Evolutionary conservation across 2,329 filamentous ascomycete species (phyloP), one percentile per base, ranked within the genome.

Genomic region (Lasiodiplodia sp.): DNA sequence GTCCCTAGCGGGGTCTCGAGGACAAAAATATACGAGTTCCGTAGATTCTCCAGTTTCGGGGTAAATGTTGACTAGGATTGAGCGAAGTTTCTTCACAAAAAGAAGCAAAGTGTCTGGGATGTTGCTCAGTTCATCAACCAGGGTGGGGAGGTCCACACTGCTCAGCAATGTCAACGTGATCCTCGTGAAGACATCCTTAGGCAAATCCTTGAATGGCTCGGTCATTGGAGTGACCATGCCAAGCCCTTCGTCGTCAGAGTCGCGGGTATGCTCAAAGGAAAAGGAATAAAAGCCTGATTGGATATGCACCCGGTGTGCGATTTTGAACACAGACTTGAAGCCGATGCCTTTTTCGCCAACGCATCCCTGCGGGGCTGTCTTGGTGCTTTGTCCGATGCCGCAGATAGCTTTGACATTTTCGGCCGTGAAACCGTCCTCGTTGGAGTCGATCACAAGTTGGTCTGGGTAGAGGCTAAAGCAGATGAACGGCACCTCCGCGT

Each of bases 171-270:
- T 68, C 34, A 74, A 53, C 0, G 69, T 73, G 6, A 75, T 75
- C 25, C 72, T 65, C 1, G 74, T 68, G 2, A 25, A 60, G n/a
- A n/a, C n/a, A n/a, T n/a, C n/a, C n/a, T n/a, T n/a, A n/a, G n/a
- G n/a, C n/a, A n/a, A n/a, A n/a, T n/a, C n/a, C n/a, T n/a, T n/a
- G n/a, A n/a, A n/a, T n/a, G n/a, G n/a, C 14, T 18, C 23, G 3
- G 70, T 73, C 7, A 75, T 76, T 64, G 85, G 85, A 0, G 80
- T 81, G 0, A 86, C 81, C 84, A 87, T 87, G 1, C 85, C 85
- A 49, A 87, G 75, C 0, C 85, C 85, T 0, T 78, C 77, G 3
- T 84, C 82, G 7, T 31, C 56, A 0, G 44, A 51, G 0, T 79
- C 82, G 25, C 38, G 60, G 1, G 64, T 67, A 68, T 81, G 73